phyloP scores from a whole-genome alignment of 345 rosid species.

The Odontarrhena argentea region DNA sequence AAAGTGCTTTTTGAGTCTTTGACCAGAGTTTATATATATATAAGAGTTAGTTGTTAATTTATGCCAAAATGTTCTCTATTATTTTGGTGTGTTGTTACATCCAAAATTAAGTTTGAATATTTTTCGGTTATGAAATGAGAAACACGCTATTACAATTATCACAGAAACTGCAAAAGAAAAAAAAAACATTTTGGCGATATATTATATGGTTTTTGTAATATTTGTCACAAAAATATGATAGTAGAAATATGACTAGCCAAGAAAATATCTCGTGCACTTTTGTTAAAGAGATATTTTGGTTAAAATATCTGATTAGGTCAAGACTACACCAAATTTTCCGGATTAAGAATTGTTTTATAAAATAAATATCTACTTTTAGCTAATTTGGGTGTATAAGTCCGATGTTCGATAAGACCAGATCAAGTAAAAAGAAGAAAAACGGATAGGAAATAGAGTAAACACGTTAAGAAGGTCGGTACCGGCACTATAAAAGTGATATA shows the following conservation, averaged over 20 bases:
- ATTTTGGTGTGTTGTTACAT: too few relatives aligned
- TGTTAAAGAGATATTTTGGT: slow-evolving; percentile 20
- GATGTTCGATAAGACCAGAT: neutral
- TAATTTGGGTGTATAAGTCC: slow-evolving; percentile 22
- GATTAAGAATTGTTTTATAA: slow-evolving; percentile 17
- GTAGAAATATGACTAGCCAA: too few relatives aligned
- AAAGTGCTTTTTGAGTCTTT: slow-evolving; percentile 15
- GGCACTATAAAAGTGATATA: slow-evolving; percentile 14
- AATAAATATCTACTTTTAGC: slow-evolving; percentile 27
- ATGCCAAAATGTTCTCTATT: too few relatives aligned
- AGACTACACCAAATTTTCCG: slow-evolving; percentile 3
- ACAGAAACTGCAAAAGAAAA: too few relatives aligned
- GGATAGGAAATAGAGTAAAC: neutral
- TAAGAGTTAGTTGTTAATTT: neutral
- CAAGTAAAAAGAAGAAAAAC: slow-evolving; percentile 19
- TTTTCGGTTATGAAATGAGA: too few relatives aligned
- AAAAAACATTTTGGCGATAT: too few relatives aligned
- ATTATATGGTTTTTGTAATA: too few relatives aligned
- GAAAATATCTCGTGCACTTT: too few relatives aligned
- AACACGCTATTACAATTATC: too few relatives aligned
- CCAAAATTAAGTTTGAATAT: too few relatives aligned
- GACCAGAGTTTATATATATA: slow-evolving; percentile 2
- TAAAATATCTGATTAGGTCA: slow-evolving; percentile 30
- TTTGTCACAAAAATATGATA: too few relatives aligned
- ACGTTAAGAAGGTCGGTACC: slow-evolving; percentile 24